Evolutionary conservation across 2,329 filamentous ascomycete genomes (phyloP).

Genomic region (Calonectria multiphialidica): DNA sequence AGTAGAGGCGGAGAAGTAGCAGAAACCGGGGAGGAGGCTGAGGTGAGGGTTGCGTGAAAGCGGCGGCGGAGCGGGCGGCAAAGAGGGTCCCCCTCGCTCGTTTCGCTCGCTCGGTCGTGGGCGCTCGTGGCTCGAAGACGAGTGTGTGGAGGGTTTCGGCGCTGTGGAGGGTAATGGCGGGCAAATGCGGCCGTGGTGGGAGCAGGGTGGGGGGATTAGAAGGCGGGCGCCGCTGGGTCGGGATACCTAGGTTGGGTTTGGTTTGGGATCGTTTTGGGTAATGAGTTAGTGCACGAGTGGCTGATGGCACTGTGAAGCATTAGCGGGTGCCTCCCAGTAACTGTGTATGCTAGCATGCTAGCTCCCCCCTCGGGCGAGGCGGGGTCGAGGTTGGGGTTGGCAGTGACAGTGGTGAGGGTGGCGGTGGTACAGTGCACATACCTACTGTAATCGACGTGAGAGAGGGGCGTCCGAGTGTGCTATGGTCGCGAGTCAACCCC

Average conservation of each 20-base stretch:
- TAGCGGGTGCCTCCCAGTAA: neutral
- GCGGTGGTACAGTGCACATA: neutral
- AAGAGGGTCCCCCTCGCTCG: slow-evolving; percentile 27
- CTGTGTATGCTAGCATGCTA: neutral
- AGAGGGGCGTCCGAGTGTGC: slow-evolving; percentile 14
- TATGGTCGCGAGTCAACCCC: slow-evolving; percentile 24
- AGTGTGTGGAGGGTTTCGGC: slow-evolving; percentile 25
- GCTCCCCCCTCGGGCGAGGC: neutral
- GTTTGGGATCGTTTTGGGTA: slow-evolving; percentile 13
- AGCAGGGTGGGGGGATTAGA: slow-evolving; percentile 29
- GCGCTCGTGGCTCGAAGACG: slow-evolving; percentile 36
- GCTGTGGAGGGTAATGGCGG: slow-evolving; percentile 39
- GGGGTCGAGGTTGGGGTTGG: neutral
- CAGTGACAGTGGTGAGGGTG: neutral
- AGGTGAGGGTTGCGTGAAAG: slow-evolving; percentile 40
- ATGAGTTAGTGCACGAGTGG: slow-evolving; percentile 3
- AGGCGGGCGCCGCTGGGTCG: slow-evolving; percentile 19
- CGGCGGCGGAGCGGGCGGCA: slow-evolving; percentile 45
- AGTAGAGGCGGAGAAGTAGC: slow-evolving; percentile 24
- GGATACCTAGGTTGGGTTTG: slow-evolving; percentile 17
- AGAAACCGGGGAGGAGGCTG: slow-evolving; percentile 30
- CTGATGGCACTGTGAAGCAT: slow-evolving; percentile 15
- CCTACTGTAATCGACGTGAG: slow-evolving; percentile 5
- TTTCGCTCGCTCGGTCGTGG: slow-evolving; percentile 19
- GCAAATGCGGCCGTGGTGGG: slow-evolving; percentile 36